Base-by-base conservation (phyloP, 345 rosid genomes). In the Anastatica hierochuntica region DNA sequence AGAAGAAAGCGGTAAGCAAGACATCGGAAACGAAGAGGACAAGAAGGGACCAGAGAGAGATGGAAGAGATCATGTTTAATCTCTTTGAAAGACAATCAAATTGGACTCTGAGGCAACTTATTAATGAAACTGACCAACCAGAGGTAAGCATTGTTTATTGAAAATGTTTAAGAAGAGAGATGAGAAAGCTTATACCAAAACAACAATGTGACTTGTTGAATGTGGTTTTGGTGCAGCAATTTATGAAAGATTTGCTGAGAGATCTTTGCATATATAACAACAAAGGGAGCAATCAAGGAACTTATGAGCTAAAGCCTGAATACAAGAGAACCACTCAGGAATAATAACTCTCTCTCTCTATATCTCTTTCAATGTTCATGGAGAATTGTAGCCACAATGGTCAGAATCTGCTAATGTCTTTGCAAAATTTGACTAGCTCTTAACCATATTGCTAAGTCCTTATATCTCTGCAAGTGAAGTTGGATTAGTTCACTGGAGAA, bases 61-160 rank as follows among this genome's bases (percentile, higher is more conserved):
- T 86, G 86, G 85, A 75, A 63, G 84, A 67, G 3, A 79, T 86
- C 33, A 86, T 82, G 94, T 86, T 90, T 63, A 90, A 86, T 76
- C 94, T 84, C 21, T 86, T 90, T 17, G 96, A 90, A 70, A 82
- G 88, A 69, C 94, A 90, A 73, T 51, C 86, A 3, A 84, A 90
- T 63, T 90, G 96, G 94, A 82, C 87, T 40, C 47, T 80, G 45
- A 77, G 81, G 58, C 84, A 65, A 44, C 79, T 90, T 27, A 79
- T 90, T 68, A 85, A 82, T 36, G 89, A 90, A 75, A 90, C 97
- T 0, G 86, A 86, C 57, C 97, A 86, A 53, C 97, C 97, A 24
- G 96, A 79, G 77, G 94, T 86, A 80, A 36, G 77, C 44, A 19
- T n/a, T n/a, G n/a, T n/a, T n/a, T n/a, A n/a, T n/a, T n/a, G n/a